These are phyloP conservation scores for Saccharomycopsis schoenii DNA, from an alignment of 805 yeast species.

Conservation along the genomic window DNA sequence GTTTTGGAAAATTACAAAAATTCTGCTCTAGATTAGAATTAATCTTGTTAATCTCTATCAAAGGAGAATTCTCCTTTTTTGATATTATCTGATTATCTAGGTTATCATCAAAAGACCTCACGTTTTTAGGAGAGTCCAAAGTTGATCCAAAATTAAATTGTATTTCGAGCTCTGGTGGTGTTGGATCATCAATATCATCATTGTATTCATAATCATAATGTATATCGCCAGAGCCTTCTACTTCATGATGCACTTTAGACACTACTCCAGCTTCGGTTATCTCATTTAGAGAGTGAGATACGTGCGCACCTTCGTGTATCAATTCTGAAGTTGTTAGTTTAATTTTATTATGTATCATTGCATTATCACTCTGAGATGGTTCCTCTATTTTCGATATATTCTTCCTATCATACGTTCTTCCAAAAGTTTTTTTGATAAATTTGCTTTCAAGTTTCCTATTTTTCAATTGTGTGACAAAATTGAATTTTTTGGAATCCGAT, in stretches of 20 bases:
- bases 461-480: background rate
- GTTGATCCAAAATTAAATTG: background rate
- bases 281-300: background rate
- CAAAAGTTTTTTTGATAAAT: background rate
- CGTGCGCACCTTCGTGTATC: background rate
- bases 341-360: too few species aligned
- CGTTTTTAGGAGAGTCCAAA: background rate
- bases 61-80: background rate
- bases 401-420: background rate
- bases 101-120: background rate
- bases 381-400: background rate
- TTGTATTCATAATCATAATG: conserved; percentile 9
- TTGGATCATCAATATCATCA: conserved; percentile 13
- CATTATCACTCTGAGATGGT: background rate
- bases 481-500: background rate
- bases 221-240: conserved; percentile 4
- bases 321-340: too few species aligned
- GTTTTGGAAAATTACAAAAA: conserved; percentile 34
- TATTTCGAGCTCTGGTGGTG: conserved; percentile 9
- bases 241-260: background rate
- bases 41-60: background rate
- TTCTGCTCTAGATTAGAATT: conserved; percentile 23
- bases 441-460: background rate
- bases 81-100: background rate
- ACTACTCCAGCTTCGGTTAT: background rate